Evolutionary conservation across 129 eudicot genomes (phyloP), one percentile per base, ranked within the genome.

Genomic region (Scalesia atractyloides): DNA sequence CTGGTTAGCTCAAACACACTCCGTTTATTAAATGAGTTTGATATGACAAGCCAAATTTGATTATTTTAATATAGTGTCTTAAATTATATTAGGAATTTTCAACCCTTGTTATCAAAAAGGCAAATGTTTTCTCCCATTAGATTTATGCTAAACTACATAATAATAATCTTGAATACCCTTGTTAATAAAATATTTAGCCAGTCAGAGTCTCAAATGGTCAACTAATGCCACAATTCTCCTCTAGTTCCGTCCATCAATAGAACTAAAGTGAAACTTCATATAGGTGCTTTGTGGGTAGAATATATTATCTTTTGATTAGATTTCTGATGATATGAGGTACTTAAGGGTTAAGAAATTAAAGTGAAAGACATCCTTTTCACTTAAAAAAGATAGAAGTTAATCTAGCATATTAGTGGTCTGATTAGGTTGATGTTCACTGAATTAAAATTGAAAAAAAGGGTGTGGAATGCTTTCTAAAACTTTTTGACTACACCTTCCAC

Each of bases 401-500:
- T 71, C 15, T 53, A 78, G 68, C 68, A 78, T 65, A 71, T 71
- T 72, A 71, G 73, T 70, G 82, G 82, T 24, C 44, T 54, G 54
- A 71, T 78, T 78, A 78, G 82, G 78, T 78, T 64, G 68, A 26
- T 71, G 78, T 71, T 70, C 77, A 78, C 76, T 78, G 66, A 71
- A 24, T 26, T 71, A 43, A 64, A 26, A 56, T 78, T 70, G 62
- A 66, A 44, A 62, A 78, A 70, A 65, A 50, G 77, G 77, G 75
- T 57, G 81, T 76, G 74, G 70, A 59, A 70, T 63, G 52, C 77
- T 76, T 76, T 76, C 63, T 46, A 3, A 76, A 67, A 68, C 80
- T 76, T 78, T 78, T 78, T 72, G 82, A 71, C 73, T 64, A 71
- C 56, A 64, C 73, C 77, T 78, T 71, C 82, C 82, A 78, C 68